Evolutionary conservation across 148 eudicot genomes (phyloP).

Genomic region (Chenopodium album): DNA sequence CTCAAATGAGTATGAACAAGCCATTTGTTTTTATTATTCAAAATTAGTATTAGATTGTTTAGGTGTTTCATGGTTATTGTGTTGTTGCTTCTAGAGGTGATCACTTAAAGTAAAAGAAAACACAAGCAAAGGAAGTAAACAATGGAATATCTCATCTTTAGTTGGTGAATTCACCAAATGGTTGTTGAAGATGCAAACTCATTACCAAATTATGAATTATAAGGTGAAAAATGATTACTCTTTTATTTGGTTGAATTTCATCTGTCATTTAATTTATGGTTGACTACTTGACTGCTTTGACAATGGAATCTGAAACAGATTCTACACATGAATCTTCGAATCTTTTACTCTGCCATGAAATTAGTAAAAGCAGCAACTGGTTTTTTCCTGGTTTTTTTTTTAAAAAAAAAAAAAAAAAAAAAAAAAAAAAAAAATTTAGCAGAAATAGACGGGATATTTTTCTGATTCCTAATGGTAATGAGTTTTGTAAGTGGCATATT

Average conservation of each 20-base stretch:
- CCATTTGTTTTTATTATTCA: slow-evolving; percentile 5
- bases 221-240: not conserved
- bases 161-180: slow-evolving; percentile 66
- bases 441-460: too few relatives aligned
- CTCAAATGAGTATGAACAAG: slow-evolving; percentile 15
- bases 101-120: slow-evolving; percentile 67
- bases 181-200: slow-evolving; percentile 68
- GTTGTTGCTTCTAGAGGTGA: slow-evolving; percentile 47
- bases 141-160: slow-evolving; percentile 7
- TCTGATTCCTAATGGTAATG: too few relatives aligned
- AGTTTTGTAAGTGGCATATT: too few relatives aligned
- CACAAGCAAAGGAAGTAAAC: not conserved
- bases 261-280: not conserved
- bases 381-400: too few relatives aligned
- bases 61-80: slow-evolving; percentile 32
- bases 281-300: too few relatives aligned
- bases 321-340: too few relatives aligned
- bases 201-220: slow-evolving; percentile 35
- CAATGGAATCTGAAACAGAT: too few relatives aligned
- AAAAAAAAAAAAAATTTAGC: too few relatives aligned
- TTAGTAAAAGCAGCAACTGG: too few relatives aligned
- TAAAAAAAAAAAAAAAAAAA: too few relatives aligned
- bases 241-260: not conserved
- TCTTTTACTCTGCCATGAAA: too few relatives aligned
- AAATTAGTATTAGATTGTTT: slow-evolving; percentile 4